These are phyloP conservation scores for Entelexis paramagnoliae DNA, from an alignment of 1,139 yeast species.

Conservation along the genomic window DNA sequence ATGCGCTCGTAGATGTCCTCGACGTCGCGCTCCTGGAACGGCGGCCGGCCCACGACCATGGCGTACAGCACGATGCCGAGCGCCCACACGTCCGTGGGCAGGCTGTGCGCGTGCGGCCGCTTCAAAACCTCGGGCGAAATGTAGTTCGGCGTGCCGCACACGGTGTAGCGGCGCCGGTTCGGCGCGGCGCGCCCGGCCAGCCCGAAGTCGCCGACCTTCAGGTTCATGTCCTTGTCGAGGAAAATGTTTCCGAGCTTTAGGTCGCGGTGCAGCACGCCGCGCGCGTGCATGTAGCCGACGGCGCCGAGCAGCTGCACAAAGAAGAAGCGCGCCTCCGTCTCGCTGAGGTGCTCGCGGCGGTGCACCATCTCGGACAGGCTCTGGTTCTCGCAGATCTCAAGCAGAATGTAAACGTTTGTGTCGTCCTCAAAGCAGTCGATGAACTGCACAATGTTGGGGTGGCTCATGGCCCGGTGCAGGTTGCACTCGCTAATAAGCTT, in stretches of 20 bases:
- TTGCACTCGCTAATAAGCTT: conserved; percentile 83
- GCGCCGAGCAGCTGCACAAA: conserved; percentile 94
- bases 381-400: conserved; percentile 78
- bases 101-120: conserved; percentile 77
- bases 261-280: conserved; percentile 87
- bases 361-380: conserved; percentile 83
- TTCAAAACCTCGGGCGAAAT: conserved; percentile 95
- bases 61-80: conserved; percentile 83
- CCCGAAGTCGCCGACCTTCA: conserved; percentile 95
- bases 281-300: conserved; percentile 79
- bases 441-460: conserved; percentile 61
- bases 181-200: conserved; percentile 78
- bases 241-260: conserved; percentile 92
- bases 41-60: conserved; percentile 84
- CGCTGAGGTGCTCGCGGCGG: conserved; percentile 69
- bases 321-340: conserved; percentile 83
- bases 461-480: conserved; percentile 83
- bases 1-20: conserved; percentile 86
- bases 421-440: conserved; percentile 81
- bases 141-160: conserved; percentile 96
- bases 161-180: conserved; percentile 73
- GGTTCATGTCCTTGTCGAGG: conserved; percentile 77
- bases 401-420: conserved; percentile 71
- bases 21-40: conserved; percentile 93
- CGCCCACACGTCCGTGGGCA: conserved; percentile 95